Evolutionary conservation across 2,329 filamentous ascomycete species (phyloP).

Genomic region (Pseudonectria foliicola): DNA sequence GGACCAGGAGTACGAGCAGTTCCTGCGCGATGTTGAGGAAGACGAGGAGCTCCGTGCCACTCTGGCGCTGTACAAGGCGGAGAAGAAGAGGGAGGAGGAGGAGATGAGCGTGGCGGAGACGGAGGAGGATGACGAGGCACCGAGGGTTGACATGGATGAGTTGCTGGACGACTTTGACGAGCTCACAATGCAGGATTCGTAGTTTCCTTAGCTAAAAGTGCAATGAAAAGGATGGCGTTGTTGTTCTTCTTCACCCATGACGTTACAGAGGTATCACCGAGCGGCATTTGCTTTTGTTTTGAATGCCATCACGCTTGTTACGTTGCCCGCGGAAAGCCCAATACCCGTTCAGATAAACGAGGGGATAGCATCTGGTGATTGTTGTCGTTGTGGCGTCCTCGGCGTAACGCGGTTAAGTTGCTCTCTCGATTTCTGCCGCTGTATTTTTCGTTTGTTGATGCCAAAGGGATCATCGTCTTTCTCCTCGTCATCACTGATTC

Average conservation of each 20-base stretch:
- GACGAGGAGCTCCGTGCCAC: conserved; percentile 81
- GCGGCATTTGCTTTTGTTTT: background rate
- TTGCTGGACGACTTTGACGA: conserved; percentile 91
- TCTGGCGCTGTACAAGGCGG: conserved; percentile 76
- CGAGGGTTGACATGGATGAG: conserved; percentile 70
- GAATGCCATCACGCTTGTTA: too few relatives aligned
- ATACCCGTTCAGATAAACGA: conserved; percentile 28
- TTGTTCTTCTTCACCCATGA: conserved; percentile 3
- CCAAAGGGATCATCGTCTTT: conserved; percentile 31
- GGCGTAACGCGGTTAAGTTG: conserved; percentile 17
- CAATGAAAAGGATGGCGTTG: conserved; percentile 19
- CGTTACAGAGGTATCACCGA: background rate
- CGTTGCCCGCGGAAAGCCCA: too few relatives aligned
- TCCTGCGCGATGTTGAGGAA: conserved; percentile 93
- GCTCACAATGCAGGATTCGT: conserved; percentile 38
- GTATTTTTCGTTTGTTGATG: conserved; percentile 22
- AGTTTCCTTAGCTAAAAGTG: conserved; percentile 28
- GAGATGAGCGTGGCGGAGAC: conserved; percentile 63
- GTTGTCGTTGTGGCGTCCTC: conserved; percentile 9
- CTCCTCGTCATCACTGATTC: conserved; percentile 11
- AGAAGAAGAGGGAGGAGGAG: conserved; percentile 46
- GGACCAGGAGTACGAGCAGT: conserved; percentile 94
- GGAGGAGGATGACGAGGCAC: conserved; percentile 58
- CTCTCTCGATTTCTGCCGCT: conserved; percentile 25
- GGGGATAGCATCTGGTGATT: conserved; percentile 27